A percentile compares a stretch with the other conserved stretches of the same genome.
Conservation (phyloP, 257 asterid genomes). For the Verbascum thapsus region DNA sequence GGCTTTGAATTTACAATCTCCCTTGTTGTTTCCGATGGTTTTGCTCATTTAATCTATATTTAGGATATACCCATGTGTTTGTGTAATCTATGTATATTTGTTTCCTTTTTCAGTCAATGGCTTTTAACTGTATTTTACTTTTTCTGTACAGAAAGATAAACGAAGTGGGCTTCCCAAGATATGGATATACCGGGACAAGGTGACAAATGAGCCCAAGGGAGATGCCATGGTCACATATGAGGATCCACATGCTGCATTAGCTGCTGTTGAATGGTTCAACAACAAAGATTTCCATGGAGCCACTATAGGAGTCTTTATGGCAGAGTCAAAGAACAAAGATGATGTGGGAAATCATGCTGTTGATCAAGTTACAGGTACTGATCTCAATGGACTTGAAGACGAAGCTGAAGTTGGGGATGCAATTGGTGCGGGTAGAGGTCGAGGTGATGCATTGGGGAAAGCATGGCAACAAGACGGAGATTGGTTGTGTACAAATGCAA, state of each 20-base stretch:
- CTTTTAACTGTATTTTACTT: conserved; percentile 27
- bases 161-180: conserved; percentile 95
- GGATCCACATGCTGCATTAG: conserved; percentile 98
- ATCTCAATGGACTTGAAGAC: conserved; percentile 56
- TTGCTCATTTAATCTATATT: not conserved
- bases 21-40: not conserved
- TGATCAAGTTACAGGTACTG: conserved; percentile 43
- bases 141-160: conserved; percentile 72
- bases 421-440: conserved; percentile 81
- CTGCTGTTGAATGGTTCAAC: conserved; percentile 98
- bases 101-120: conserved; percentile 20
- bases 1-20: not conserved
- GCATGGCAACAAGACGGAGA: conserved; percentile 99
- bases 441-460: conserved; percentile 75
- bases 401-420: conserved; percentile 42
- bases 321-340: conserved; percentile 91
- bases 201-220: conserved; percentile 92
- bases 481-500: conserved; percentile 96
- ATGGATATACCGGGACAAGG: conserved; percentile 93
- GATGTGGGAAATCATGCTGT: conserved; percentile 44
- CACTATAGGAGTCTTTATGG: conserved; percentile 78
- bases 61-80: not conserved
- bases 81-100: not conserved
- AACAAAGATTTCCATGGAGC: conserved; percentile 94
- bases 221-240: conserved; percentile 98